phyloP scores from a whole-genome alignment of 768 basidiomycete genomes.

The Serendipita sp. region DNA sequence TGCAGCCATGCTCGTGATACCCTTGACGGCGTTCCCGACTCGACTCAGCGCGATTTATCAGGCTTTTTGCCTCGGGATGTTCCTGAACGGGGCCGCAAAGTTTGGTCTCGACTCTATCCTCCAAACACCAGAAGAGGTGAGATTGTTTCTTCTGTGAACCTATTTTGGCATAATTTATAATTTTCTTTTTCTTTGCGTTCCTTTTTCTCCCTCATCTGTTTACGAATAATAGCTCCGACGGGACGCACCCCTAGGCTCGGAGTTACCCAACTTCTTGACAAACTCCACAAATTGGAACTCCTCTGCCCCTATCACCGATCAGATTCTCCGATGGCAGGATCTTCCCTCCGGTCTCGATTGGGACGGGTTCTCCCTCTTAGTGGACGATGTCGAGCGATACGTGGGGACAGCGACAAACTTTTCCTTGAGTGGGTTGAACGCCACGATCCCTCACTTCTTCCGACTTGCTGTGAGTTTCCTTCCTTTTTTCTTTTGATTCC shows the following conservation, averaged over 20 bases:
- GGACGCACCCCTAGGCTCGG: constrained; percentile 55
- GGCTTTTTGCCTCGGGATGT: constrained; percentile 68
- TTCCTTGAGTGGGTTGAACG: constrained; percentile 46
- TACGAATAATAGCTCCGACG: constrained; percentile 39
- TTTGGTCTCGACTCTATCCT: constrained; percentile 71
- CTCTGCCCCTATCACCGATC: constrained; percentile 36
- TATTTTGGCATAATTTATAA: not conserved
- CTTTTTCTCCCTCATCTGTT: not conserved
- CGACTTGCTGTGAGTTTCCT: constrained; percentile 49
- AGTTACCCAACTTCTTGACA: constrained; percentile 55
- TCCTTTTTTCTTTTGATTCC: constrained; percentile 5
- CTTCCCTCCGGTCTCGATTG: constrained; percentile 32
- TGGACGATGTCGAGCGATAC: constrained; percentile 79
- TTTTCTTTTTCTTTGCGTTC: not conserved
- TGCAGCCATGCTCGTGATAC: constrained; percentile 54
- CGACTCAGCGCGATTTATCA: constrained; percentile 66
- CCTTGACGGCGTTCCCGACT: constrained; percentile 69
- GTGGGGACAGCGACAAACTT: constrained; percentile 55
- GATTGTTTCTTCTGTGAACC: constrained; percentile 12
- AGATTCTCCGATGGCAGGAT: constrained; percentile 41
- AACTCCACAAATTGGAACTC: constrained; percentile 54
- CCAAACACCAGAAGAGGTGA: constrained; percentile 55
- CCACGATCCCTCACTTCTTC: constrained; percentile 57
- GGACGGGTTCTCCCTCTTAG: constrained; percentile 63
- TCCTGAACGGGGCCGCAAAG: constrained; percentile 61